These are phyloP conservation scores for Quercus lobata DNA, from an alignment of 331 rosid species.

Conservation along the genomic window DNA sequence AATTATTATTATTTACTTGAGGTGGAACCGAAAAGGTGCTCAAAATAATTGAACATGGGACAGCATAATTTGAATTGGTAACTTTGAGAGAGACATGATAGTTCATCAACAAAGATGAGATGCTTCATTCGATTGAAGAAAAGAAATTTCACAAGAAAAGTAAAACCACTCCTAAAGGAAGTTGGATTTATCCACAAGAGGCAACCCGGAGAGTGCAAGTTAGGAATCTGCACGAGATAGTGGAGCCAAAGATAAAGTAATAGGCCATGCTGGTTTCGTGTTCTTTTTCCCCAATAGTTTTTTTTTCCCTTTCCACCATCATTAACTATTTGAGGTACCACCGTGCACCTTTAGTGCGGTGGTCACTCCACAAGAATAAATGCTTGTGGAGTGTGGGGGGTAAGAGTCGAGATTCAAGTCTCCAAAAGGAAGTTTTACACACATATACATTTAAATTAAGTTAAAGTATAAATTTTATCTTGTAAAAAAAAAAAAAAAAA, in stretches of 20 bases:
- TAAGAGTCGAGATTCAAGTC: accelerated
- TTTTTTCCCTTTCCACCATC: not conserved
- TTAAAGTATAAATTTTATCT: no score
- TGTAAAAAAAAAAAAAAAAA: no score
- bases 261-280: conserved; percentile 1
- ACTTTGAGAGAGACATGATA: conserved; percentile 43
- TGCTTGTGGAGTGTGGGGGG: accelerated
- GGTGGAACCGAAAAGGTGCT: conserved; percentile 20
- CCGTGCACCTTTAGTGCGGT: accelerated
- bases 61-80: conserved; percentile 29
- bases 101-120: conserved; percentile 37
- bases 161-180: conserved; percentile 5
- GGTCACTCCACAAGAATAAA: accelerated
- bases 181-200: conserved; percentile 19
- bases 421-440: accelerated
- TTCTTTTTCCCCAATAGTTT: not conserved
- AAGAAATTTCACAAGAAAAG: conserved; percentile 15
- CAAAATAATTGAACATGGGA: conserved; percentile 38
- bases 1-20: no score
- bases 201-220: conserved; percentile 24
- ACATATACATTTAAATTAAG: no score
- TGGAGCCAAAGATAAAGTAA: conserved; percentile 31
- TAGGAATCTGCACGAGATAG: conserved; percentile 23
- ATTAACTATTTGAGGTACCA: not conserved
- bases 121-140: conserved; percentile 34